Evolutionary conservation across 352 stramenopile genomes (phyloP), one percentile per base, ranked within the genome.

Genomic region (Phytophthora citrophthora): DNA sequence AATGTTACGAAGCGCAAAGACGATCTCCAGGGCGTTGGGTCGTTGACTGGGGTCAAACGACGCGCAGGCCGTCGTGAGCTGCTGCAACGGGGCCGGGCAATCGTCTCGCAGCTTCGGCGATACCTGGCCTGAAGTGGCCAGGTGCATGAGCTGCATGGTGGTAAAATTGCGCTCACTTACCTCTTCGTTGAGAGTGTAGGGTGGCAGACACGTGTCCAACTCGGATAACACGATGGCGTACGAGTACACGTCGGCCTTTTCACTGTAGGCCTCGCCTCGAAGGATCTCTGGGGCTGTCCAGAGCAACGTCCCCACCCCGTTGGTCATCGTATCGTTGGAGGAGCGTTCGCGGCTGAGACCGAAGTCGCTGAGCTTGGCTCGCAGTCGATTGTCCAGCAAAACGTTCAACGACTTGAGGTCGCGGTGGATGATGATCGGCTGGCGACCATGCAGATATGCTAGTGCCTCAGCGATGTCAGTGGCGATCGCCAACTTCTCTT

Each of bases 401-500:
- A 91, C 68, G 43, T 91, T 91, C 48, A 83, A 62, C 9, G 81
- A 89, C 55, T 90, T 92, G 57, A 88, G 68, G 54, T 91, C 80
- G 4, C 83, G 78, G 46, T 91, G 83, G 50, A 90, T 83, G 56
- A 91, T 81, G 18, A 72, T 60, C 10, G 81, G 83, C 18, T 73
- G 55, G 11, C 78, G 60, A 13, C 69, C 81, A 34, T 92, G 83
- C 5, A 92, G 60, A 61, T 92, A 92, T n/a, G 74, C 70, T 29
- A 92, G 62, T 6, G 81, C 83, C 26, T 81, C 74, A 0, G 81
- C 83, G 12, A 92, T 77, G 39, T 89, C 77, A 8, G 73, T 62
- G 18, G 81, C 79, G n/a, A 92, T 81, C 5, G 47, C 64, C 12
- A 90, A 63, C 58, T 92, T 92, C 32, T 88, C 78, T 9, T 61